Evolutionary conservation across 208 protist species (phyloP), one percentile per base, ranked within the genome.

Genomic region (Trypanosoma vivax): DNA sequence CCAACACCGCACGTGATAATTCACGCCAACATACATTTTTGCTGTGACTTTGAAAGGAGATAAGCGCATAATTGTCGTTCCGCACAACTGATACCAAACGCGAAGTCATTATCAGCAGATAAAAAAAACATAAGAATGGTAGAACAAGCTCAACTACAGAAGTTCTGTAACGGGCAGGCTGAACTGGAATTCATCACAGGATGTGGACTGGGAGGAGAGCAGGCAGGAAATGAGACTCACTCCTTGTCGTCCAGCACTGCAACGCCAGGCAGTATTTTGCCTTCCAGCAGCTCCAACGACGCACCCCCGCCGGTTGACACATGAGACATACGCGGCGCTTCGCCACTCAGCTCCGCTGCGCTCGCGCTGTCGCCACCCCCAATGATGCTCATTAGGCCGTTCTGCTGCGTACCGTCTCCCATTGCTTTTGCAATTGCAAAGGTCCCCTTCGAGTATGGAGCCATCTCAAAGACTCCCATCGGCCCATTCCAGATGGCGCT

Each of bases 221-320:
- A 9, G 6, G 9, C 5, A 6, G 5, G 5, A 11, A n/a, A 49
- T 31, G 23, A 18, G 21, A 13, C 4, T 55, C 40, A 60, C 57
- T 84, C 50, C 73, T 82, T 85, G 46, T 84, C 60, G 23, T 74
- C 73, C 34, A 98, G 79, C 42, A 88, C 70, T 35, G 76, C 73
- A 16, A 98, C 84, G 54, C 94, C 95, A 30, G 94, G 95, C 6
- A 98, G 76, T 33, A 73, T 73, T 68, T 92, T 92, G 50, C 98
- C 98, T 77, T 99, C 97, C 5, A 99, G 90, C 30, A 99, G 90
- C 82, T 99, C 98, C 34, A 99, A 87, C 10, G 93, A 97, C 7
- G 98, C 99, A 64, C 98, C 98, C 51, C 99, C 99, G 52, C 99
- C 99, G 50, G 98, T 99, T 31, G 82, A 96, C 28, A 99, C 90